Base-by-base conservation (phyloP, 192 early-diverging fungal genomes). In the Polychytrium aggregatum region DNA sequence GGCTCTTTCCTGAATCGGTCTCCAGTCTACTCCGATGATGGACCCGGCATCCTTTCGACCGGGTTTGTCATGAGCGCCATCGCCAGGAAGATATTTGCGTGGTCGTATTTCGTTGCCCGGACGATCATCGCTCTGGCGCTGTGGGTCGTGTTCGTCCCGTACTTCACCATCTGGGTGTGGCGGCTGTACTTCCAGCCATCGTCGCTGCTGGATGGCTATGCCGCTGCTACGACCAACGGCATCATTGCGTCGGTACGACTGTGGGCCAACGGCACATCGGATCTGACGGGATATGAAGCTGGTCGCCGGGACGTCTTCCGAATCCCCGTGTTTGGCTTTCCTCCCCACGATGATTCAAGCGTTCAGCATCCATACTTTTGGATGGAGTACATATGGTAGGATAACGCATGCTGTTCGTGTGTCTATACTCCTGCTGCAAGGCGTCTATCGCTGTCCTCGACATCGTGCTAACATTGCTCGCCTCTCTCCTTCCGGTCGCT, bases 131-230 rank as follows among this genome's bases (percentile, higher is more conserved):
- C 90, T 0, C 52, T 62, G 9, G 58, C 56, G 16, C 70, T 87
- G 38, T 96, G 92, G 92, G 68, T 90, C 27, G 70, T 87, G 13
- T 48, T 78, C 38, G 68, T 96, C 25, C 92, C 92, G 13, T 87
- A 84, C 44, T 58, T 82, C 33, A 81, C 87, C 1, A 72, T 86
- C 31, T 89, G 86, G 85, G 71, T 83, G 16, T 86, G 82, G 82
- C 71, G 86, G 18, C 72, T 88, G 50, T 88, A 83, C 57, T 91
- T 90, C 49, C 37, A 62, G 21, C 63, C 70, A 26, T 22, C 38
- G 2, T 9, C 27, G 11, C 5, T 62, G 14, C 22, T 54, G 16
- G 20, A 37, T 16, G n/a, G n/a, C 35, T 37, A 16, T 9, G 9
- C 9, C 35, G 35, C 9, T 16, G 35, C 9, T 11, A 16, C 35